Base-by-base conservation (phyloP, 345 rosid species). In the Jatropha curcas region DNA sequence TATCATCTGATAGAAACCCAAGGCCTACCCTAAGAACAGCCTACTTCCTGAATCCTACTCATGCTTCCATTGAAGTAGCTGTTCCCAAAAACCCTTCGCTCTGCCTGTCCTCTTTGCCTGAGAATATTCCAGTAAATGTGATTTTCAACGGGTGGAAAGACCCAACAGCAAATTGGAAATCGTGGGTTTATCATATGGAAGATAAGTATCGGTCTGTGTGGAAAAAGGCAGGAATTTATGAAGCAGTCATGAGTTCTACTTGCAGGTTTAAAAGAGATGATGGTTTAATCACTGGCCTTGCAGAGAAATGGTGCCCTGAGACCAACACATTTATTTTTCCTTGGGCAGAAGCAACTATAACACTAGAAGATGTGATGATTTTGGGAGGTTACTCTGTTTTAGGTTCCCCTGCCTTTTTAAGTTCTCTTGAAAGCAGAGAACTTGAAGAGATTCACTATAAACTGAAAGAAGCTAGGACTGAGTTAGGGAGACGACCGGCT, bases 301-400 rank as follows among this genome's bases (percentile, higher is more conserved):
- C 66, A 10, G 64, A 71, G 58, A 71, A 53, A 50, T 71, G 80
- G 80, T 60, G 68, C 20, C 68, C 72, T 66, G 72, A 71, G 2
- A 77, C 76, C 46, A 77, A 77, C 53, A 65, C 72, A 4, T 72
- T 77, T 22, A 43, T 67, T n/a, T 77, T 77, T 48, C 76, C 72
- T 25, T 72, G 80, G 79, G 79, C 59, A 37, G 74, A 76, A 64
- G 71, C 74, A 7, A 70, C 74, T 13, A 25, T 76, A 0, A 76
- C 74, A 4, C 22, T 76, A 7, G 71, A 76, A 41, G 79, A 76
- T 12, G 16, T 66, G 17, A 50, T 71, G 67, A n/a, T 77, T 60
- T 31, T 77, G 30, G 71, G 75, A 8, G 76, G 72, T 17, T 71
- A 56, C 57, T 60, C 76, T 60, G 80, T 77, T 65, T 35, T 53